These are phyloP conservation scores for Byssoonygena ceratinophila DNA, from an alignment of 2,329 filamentous ascomycete genomes.

Conservation along the genomic window DNA sequence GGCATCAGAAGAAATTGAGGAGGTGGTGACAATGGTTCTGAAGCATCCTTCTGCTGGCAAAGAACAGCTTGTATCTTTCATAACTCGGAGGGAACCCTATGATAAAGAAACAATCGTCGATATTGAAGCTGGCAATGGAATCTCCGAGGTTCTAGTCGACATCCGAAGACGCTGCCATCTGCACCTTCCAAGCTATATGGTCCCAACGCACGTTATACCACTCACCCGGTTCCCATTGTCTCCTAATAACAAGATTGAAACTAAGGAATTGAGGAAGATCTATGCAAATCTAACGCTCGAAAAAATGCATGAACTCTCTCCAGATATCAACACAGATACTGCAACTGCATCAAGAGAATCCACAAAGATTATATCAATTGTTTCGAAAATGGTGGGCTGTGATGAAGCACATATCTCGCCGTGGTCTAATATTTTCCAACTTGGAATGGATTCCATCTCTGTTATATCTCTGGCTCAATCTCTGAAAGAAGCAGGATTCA, in stretches of 20 bases:
- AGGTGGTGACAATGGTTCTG: conserved; percentile 66
- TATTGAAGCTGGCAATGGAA: conserved; percentile 32
- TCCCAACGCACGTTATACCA: conserved; percentile 71
- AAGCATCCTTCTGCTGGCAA: conserved; percentile 63
- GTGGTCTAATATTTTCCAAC: conserved; percentile 64
- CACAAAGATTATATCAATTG: conserved; percentile 41
- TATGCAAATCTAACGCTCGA: conserved; percentile 53
- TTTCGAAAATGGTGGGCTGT: conserved; percentile 46
- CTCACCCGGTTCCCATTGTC: conserved; percentile 67
- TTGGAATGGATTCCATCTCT: conserved; percentile 81
- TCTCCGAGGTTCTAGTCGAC: background rate
- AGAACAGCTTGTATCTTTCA: conserved; percentile 71
- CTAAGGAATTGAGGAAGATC: conserved; percentile 55
- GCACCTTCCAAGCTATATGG: conserved; percentile 73
- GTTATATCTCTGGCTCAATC: conserved; percentile 58
- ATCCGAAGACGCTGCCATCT: conserved; percentile 56
- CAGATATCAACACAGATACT: conserved; percentile 20
- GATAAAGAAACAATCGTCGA: conserved; percentile 14
- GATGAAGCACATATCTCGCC: conserved; percentile 38
- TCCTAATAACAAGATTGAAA: conserved; percentile 80
- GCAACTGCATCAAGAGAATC: conserved; percentile 32
- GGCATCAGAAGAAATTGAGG: conserved; percentile 47
- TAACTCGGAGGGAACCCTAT: conserved; percentile 28
- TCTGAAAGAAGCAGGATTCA: conserved; percentile 54
- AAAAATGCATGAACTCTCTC: conserved; percentile 49